Evolutionary conservation across 2,329 filamentous ascomycete species (phyloP).

Genomic region (Thelonectria blattea): DNA sequence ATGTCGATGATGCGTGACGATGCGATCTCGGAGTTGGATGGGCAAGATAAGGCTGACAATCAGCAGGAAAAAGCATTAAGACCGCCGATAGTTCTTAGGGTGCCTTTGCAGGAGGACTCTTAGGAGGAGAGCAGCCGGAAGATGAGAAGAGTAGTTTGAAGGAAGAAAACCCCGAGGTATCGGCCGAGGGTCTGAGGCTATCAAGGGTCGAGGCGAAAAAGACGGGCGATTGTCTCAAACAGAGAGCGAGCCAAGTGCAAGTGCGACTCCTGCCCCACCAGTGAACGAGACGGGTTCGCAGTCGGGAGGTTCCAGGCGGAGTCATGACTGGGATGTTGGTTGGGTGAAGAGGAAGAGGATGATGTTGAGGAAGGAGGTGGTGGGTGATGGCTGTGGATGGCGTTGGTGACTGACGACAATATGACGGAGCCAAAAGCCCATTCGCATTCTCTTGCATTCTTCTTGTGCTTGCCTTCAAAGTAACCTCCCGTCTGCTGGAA

Average conservation of each 20-base stretch:
- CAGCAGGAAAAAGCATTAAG: neutral
- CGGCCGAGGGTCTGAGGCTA: constrained; percentile 11
- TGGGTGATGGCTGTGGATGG: neutral
- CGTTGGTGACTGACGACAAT: constrained; percentile 2
- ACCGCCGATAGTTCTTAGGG: neutral
- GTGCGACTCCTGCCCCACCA: constrained; percentile 26
- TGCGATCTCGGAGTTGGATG: constrained; percentile 11
- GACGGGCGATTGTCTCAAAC: constrained; percentile 15
- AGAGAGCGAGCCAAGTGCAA: constrained; percentile 11
- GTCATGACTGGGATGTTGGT: neutral
- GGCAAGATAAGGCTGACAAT: neutral
- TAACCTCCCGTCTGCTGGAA: too few relatives aligned
- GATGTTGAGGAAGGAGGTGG: neutral
- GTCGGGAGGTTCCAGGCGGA: constrained; percentile 17
- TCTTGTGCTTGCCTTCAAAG: too few relatives aligned
- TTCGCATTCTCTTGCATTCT: too few relatives aligned
- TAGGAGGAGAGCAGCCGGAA: too few relatives aligned
- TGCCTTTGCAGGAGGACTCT: neutral
- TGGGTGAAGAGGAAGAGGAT: constrained; percentile 7
- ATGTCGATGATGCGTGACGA: constrained; percentile 10
- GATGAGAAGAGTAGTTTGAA: neutral
- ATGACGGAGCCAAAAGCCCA: neutral
- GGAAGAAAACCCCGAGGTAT: neutral
- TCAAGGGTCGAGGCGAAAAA: constrained; percentile 10
- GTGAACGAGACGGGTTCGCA: constrained; percentile 4